A percentile compares a stretch with the other conserved stretches of the same genome.
Conservation (phyloP, 202 grass and related monocot species). For the Panicum hallii region DNA sequence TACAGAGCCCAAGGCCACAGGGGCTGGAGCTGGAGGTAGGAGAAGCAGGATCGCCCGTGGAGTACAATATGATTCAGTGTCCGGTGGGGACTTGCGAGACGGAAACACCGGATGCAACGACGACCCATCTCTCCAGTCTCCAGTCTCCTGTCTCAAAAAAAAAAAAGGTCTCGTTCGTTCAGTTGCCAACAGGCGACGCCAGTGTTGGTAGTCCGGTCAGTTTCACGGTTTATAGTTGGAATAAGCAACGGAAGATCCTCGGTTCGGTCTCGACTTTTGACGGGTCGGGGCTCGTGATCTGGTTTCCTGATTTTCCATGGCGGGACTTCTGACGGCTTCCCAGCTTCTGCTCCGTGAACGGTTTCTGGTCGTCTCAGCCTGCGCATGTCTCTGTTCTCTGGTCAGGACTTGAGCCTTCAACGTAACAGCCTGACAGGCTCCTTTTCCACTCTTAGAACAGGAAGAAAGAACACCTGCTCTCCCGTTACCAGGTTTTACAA, state of each 20-base stretch:
- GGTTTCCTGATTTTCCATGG: not conserved
- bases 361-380: not conserved
- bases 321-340: not conserved
- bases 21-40: not conserved
- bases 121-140: not conserved
- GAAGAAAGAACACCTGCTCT: not conserved
- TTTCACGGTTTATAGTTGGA: not conserved
- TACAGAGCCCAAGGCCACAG: too few species aligned
- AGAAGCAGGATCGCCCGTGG: too few species aligned
- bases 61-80: too few species aligned
- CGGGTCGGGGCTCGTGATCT: not conserved
- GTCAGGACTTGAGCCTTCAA: not conserved
- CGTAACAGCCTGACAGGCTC: too few species aligned
- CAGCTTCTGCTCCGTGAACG: not conserved
- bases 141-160: too few species aligned
- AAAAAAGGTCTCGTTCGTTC: not conserved
- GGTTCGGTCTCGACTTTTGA: not conserved
- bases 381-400: not conserved
- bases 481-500: not conserved
- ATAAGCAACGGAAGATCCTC: not conserved
- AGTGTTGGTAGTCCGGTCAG: not conserved
- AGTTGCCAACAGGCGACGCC: not conserved
- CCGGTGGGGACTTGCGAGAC: not conserved
- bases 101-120: not conserved
- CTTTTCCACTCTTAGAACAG: not conserved